A percentile compares a stretch with the other conserved stretches of the same genome.
These are phyloP conservation scores for Leucosporidium scottii DNA, from an alignment of 768 basidiomycete species.

Conservation along the genomic window DNA sequence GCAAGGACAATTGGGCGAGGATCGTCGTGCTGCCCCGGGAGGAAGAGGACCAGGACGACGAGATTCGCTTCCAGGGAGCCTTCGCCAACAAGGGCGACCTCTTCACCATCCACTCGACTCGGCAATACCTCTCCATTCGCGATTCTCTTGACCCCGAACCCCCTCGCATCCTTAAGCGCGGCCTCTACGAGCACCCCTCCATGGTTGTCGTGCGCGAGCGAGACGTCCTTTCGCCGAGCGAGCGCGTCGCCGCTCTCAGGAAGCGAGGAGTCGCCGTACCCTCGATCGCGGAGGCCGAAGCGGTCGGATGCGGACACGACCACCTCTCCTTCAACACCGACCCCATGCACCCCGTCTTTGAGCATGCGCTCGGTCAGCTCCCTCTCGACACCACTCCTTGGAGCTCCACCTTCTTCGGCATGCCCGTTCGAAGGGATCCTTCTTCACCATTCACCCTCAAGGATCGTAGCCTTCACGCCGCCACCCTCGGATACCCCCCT, in stretches of 20 bases:
- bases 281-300: not conserved
- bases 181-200: not conserved
- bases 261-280: slow-evolving; percentile 17
- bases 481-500: not conserved
- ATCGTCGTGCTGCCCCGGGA: slow-evolving; percentile 4
- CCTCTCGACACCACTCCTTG: slow-evolving; percentile 42
- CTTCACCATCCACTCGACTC: slow-evolving; percentile 21
- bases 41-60: not conserved
- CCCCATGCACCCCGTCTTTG: slow-evolving; percentile 44
- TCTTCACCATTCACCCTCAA: slow-evolving; percentile 53
- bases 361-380: slow-evolving; percentile 38
- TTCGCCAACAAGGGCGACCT: slow-evolving; percentile 11
- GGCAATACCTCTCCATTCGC: slow-evolving; percentile 13
- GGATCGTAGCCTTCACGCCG: not conserved
- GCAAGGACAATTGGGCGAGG: slow-evolving; percentile 12
- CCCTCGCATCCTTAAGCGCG: not conserved
- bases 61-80: slow-evolving; percentile 19
- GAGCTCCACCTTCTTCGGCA: slow-evolving; percentile 45
- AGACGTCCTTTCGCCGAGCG: slow-evolving; percentile 1
- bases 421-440: slow-evolving; percentile 40
- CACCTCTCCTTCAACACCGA: slow-evolving; percentile 59
- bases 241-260: slow-evolving; percentile 9
- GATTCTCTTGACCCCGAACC: slow-evolving; percentile 19
- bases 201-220: slow-evolving; percentile 26
- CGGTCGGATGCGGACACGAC: slow-evolving; percentile 63